phyloP scores from a whole-genome alignment of 2,329 filamentous ascomycete genomes.

The Neopestalotiopsis rosae region DNA sequence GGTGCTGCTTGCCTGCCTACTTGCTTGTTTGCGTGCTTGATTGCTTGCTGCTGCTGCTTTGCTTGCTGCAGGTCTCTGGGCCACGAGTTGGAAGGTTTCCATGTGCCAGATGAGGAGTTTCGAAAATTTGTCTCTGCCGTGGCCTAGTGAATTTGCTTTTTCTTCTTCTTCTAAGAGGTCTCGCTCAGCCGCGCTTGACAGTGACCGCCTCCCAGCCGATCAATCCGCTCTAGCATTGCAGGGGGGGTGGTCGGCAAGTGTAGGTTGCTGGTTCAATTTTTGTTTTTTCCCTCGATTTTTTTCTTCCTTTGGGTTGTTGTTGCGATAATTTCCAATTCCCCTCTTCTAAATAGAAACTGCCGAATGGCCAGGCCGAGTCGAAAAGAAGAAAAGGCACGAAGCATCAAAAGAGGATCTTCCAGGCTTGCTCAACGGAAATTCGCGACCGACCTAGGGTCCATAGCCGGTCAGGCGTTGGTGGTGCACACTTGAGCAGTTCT shows the following conservation, averaged over 20 bases:
- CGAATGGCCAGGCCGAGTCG: background rate
- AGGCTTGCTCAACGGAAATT: background rate
- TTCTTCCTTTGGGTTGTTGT: background rate
- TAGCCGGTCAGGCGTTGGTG: background rate
- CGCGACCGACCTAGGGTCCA: background rate
- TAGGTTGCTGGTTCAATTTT: background rate
- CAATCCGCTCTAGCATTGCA: constrained; percentile 2
- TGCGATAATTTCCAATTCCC: background rate
- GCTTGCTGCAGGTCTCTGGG: background rate
- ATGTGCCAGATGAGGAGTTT: background rate
- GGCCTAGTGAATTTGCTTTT: background rate
- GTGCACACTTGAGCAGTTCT: background rate
- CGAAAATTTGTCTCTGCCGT: background rate
- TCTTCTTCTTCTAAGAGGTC: constrained; percentile 2
- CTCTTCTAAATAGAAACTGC: background rate
- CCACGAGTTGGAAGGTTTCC: constrained; percentile 8
- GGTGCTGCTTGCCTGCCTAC: background rate
- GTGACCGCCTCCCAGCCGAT: background rate
- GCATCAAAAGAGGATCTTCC: background rate
- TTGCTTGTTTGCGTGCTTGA: background rate
- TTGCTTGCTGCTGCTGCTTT: constrained; percentile 1
- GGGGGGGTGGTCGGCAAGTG: constrained; percentile 3
- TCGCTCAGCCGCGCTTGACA: constrained; percentile 9
- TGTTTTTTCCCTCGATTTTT: background rate
- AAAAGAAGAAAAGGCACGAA: background rate